Conservation (phyloP, 371 early-diverging fungal genomes). For the Syncephalis plumigaleata region DNA sequence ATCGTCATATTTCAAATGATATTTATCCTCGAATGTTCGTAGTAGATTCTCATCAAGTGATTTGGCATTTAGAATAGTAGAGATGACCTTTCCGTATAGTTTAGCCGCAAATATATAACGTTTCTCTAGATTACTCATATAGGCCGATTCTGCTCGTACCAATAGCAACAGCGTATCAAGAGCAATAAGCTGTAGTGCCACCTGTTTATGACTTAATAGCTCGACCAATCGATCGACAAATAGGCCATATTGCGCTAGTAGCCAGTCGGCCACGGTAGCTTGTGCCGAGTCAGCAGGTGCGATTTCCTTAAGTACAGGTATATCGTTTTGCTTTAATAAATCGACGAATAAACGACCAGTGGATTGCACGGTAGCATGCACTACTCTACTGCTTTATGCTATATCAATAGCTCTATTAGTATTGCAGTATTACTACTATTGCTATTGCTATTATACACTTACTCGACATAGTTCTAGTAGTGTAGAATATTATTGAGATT, state of each 20-base stretch:
- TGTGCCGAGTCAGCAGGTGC: conserved; percentile 18
- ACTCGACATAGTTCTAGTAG: conserved; percentile 1
- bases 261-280: conserved; percentile 48
- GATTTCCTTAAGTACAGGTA: conserved; percentile 19
- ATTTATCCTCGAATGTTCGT: conserved; percentile 41
- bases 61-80: conserved; percentile 27
- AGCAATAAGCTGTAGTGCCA: conserved; percentile 54
- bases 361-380: conserved; percentile 48
- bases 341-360: conserved; percentile 48
- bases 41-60: conserved; percentile 37
- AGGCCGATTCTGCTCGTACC: conserved; percentile 37
- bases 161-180: conserved; percentile 41
- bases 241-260: conserved; percentile 43
- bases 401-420: not conserved
- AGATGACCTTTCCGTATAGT: conserved; percentile 27
- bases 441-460: not conserved
- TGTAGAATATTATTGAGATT: conserved; percentile 23
- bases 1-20: conserved; percentile 63
- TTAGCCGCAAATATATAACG: conserved; percentile 27
- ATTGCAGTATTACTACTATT: conserved; percentile 9
- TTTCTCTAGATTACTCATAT: conserved; percentile 12
- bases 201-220: conserved; percentile 37
- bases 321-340: conserved; percentile 41
- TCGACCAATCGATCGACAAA: conserved; percentile 28
- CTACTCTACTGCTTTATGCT: conserved; percentile 22